These are phyloP conservation scores for Ganoderma boninense DNA, from an alignment of 1,284 basidiomycete genomes.

Conservation along the genomic window DNA sequence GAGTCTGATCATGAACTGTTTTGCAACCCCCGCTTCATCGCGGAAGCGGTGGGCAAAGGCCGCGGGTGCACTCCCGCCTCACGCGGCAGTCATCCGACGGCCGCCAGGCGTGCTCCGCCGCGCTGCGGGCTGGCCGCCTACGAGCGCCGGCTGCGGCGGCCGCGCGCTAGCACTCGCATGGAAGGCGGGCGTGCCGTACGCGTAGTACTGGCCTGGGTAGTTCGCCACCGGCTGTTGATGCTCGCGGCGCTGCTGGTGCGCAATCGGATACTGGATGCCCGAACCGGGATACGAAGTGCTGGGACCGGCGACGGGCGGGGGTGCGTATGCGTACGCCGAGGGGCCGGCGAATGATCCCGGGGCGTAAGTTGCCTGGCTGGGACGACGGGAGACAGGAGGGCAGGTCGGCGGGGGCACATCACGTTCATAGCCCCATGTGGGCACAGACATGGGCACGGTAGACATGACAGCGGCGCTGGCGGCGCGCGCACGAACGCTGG, in stretches of 20 bases:
- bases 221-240: slow-evolving; percentile 7
- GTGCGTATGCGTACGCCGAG: slow-evolving; percentile 17
- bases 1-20: background rate
- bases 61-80: slow-evolving; percentile 19
- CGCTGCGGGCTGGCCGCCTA: slow-evolving; percentile 14
- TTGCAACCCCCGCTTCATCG: background rate
- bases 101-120: slow-evolving; percentile 23
- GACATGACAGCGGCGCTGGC: slow-evolving; percentile 21
- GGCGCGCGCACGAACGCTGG: slow-evolving; percentile 21
- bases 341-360: slow-evolving; percentile 5
- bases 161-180: background rate
- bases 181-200: slow-evolving; percentile 7
- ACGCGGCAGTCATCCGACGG: slow-evolving; percentile 30
- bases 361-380: background rate
- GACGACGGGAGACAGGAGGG: slow-evolving; percentile 9
- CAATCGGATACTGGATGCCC: slow-evolving; percentile 12
- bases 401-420: slow-evolving; percentile 28
- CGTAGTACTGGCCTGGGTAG: slow-evolving; percentile 12
- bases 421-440: slow-evolving; percentile 32
- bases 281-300: slow-evolving; percentile 10
- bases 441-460: slow-evolving; percentile 13
- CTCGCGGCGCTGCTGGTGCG: background rate
- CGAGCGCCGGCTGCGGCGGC: slow-evolving; percentile 12
- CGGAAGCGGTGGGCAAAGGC: too few species aligned
- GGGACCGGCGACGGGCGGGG: slow-evolving; percentile 11